phyloP scores from a whole-genome alignment of 73 alveolate species.

The Durusdinium trenchii region DNA sequence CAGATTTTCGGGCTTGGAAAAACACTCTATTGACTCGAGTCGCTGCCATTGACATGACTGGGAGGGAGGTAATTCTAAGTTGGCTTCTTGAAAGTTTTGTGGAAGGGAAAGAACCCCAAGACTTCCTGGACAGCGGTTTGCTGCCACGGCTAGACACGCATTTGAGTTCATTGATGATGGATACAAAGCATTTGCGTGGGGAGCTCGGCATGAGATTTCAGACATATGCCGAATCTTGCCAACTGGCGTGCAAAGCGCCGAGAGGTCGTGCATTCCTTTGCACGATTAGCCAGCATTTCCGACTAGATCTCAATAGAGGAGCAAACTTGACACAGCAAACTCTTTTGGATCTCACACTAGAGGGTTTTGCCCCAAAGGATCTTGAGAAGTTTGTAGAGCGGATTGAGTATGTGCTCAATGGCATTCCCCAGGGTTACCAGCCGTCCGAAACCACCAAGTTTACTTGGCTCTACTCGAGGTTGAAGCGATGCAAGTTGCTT shows the following conservation, averaged over 20 bases:
- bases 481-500: too few species aligned
- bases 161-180: not conserved
- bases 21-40: too few species aligned
- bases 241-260: not conserved
- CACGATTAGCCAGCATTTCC: not conserved
- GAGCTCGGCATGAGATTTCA: constrained; percentile 15
- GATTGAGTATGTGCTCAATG: too few species aligned
- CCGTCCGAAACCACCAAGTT: too few species aligned
- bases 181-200: not conserved
- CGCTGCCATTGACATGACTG: not conserved
- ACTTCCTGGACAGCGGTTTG: not conserved
- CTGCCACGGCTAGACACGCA: not conserved
- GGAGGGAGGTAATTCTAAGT: not conserved
- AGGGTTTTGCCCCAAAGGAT: too few species aligned
- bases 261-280: not conserved
- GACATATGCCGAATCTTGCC: not conserved
- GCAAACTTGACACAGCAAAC: too few species aligned
- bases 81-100: constrained; percentile 15
- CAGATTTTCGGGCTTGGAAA: too few species aligned
- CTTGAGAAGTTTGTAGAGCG: too few species aligned
- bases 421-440: too few species aligned
- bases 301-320: too few species aligned
- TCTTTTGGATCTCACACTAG: too few species aligned
- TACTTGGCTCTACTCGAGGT: too few species aligned
- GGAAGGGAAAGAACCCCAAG: not conserved